Percentiles rank a stretch among this genome's conserved stretches.
These are phyloP conservation scores for Carex parvula DNA, from an alignment of 176 grass and related monocot genomes.

Conservation along the genomic window DNA sequence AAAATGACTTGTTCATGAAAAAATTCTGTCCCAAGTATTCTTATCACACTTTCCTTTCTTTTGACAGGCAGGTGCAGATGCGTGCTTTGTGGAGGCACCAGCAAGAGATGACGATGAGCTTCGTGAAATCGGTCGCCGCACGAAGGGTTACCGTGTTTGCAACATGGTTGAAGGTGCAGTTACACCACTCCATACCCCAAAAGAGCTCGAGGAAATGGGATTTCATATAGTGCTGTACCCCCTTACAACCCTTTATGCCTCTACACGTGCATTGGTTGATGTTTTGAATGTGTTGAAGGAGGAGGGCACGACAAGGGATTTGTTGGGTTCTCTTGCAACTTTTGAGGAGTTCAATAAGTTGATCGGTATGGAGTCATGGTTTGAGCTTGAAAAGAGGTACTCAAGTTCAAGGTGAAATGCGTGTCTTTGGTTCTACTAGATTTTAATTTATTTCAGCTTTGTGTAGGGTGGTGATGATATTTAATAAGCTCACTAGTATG, in stretches of 20 bases:
- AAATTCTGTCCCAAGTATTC: background rate
- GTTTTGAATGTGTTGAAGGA: constrained; percentile 32
- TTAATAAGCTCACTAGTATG: background rate
- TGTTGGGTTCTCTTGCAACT: constrained; percentile 34
- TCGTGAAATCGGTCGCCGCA: constrained; percentile 29
- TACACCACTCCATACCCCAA: constrained; percentile 39
- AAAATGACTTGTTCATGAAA: background rate
- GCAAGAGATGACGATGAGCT: constrained; percentile 35
- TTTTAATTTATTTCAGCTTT: background rate
- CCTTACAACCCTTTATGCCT: constrained; percentile 40
- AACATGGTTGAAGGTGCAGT: constrained; percentile 50
- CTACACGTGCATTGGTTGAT: constrained; percentile 37
- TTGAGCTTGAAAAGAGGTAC: constrained; percentile 34
- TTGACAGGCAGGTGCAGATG: constrained; percentile 42
- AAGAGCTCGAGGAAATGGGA: constrained; percentile 45
- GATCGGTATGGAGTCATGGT: constrained; percentile 32
- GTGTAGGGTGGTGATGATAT: background rate
- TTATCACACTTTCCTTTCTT: background rate
- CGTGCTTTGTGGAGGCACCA: constrained; percentile 46
- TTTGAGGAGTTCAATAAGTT: constrained; percentile 47
- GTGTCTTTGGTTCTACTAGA: background rate
- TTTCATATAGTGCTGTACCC: constrained; percentile 43
- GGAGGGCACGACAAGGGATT: constrained; percentile 27
- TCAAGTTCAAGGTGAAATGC: background rate
- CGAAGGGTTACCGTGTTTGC: constrained; percentile 30